Evolutionary conservation across 1,284 basidiomycete species (phyloP), one percentile per base, ranked within the genome.

Genomic region (Rhodotorula sp.): DNA sequence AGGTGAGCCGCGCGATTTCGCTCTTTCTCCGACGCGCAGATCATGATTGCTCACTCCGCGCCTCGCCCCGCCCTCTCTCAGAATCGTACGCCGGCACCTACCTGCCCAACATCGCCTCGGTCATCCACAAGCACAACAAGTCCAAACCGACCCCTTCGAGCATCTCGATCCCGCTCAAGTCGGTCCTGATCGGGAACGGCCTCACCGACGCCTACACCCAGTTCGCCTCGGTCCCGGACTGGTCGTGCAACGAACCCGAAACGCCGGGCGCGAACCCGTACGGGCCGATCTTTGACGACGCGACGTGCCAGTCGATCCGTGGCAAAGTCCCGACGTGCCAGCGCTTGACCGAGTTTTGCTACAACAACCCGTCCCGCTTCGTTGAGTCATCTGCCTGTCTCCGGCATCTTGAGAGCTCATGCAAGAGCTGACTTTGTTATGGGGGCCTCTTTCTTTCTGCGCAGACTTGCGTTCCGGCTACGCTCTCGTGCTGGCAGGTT

Each of bases 111-210:
- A 64, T 68, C 31, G 64, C 62, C 5, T 66, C 61, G 8, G 85
- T 89, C 70, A 92, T 95, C 75, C 84, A 90, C 84, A 85, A 87
- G 74, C 86, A 88, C 80, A 94, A 93, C 82, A 85, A 87, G 80
- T 84, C 75, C 61, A 68, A 75, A 51, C 80, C 81, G 51, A 77
- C 73, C 15, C 71, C 82, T 8, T 81, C 80, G 5, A 62, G 71
- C 18, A 77, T 85, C 84, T 71, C 60, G 62, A 88, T 95, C 81
- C 91, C 92, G 81, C 85, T 96, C 58, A 87, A 86, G 54, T 91
- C 90, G 0, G 81, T 95, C 58, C 85, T 95, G 75, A 86, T 95
- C 64, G 93, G 89, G 16, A 93, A 92, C 77, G 92, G 91, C 20
- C 82, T 89, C 52, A 93, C 92, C 1, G 89, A 94, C 76, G 90